Conservation (phyloP, 78 protist species). For the Anaeramoeba ignava region DNA sequence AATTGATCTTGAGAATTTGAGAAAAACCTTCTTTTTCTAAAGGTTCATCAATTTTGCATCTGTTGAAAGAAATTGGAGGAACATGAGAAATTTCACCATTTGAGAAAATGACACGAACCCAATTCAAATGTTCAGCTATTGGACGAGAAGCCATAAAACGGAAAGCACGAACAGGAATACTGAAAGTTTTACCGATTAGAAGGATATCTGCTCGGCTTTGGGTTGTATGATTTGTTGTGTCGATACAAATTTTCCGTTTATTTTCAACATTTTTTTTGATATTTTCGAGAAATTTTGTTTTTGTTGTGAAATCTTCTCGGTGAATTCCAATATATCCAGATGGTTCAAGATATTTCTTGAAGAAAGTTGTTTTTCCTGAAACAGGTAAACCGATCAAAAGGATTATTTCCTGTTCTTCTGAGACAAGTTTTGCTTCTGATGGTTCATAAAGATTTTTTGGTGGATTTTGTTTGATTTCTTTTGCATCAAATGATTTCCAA, state of each 20-base stretch:
- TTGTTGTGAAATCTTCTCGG: neutral
- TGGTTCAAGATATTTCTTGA: neutral
- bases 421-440: too few species aligned
- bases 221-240: neutral
- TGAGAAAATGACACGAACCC: neutral
- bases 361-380: neutral
- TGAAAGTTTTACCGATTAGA: neutral
- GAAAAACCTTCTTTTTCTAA: neutral
- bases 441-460: neutral
- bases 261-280: neutral
- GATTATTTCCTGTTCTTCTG: neutral
- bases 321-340: neutral
- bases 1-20: neutral
- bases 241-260: neutral
- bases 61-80: neutral
- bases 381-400: neutral
- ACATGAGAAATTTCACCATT: neutral
- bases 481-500: neutral
- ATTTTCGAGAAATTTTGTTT: neutral
- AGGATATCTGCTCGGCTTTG: neutral
- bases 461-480: neutral
- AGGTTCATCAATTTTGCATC: neutral
- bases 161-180: neutral
- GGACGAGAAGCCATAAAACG: neutral
- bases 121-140: neutral